phyloP scores from a whole-genome alignment of 345 rosid species.

The Populus davidiana region DNA sequence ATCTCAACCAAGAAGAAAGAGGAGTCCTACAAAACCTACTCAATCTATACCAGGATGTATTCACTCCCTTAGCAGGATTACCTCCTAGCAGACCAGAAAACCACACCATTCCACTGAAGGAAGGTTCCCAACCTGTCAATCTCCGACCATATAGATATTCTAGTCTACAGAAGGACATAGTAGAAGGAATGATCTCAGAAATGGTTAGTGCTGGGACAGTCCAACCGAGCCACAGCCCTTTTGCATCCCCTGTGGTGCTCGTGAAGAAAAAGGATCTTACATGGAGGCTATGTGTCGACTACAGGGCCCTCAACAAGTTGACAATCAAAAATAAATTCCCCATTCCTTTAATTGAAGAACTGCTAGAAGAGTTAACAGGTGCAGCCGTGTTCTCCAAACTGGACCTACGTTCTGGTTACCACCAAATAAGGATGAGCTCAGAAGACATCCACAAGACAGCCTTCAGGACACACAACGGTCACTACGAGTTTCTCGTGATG shows the following conservation, averaged over 20 bases:
- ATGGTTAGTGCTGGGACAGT: background rate
- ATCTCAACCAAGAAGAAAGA: too few relatives aligned
- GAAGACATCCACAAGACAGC: background rate
- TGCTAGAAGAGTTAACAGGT: background rate
- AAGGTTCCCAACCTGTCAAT: background rate
- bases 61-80: too few relatives aligned
- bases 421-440: background rate
- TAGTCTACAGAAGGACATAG: background rate
- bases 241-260: background rate
- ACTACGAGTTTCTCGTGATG: background rate
- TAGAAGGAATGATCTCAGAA: background rate
- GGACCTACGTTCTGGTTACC: background rate
- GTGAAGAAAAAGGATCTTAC: background rate
- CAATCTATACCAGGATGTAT: too few relatives aligned
- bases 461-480: background rate
- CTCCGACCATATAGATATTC: background rate
- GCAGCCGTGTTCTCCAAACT: background rate
- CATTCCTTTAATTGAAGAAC: background rate
- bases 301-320: background rate
- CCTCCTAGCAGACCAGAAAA: background rate
- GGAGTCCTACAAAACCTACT: too few relatives aligned
- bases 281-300: background rate
- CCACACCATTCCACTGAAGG: background rate
- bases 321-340: background rate
- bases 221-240: background rate